A percentile compares a stretch with the other conserved stretches of the same genome.
Evolutionary conservation across 441 rosid genomes (phyloP).

Genomic region (Erodium trifolium): DNA sequence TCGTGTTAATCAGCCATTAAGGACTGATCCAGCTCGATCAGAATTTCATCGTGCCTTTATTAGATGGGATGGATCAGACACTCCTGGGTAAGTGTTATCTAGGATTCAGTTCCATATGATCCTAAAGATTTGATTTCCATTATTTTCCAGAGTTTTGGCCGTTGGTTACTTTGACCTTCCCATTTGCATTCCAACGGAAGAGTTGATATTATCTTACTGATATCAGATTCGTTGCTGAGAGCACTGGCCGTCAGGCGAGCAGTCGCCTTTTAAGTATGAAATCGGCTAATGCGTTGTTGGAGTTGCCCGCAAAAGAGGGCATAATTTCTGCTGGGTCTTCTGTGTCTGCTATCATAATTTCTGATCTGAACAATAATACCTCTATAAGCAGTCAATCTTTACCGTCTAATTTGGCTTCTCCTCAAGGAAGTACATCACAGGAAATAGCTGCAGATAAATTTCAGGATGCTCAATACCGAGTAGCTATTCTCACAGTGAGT

Average conservation of each 20-base stretch:
- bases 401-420: conserved; percentile 29
- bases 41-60: conserved; percentile 75
- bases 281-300: conserved; percentile 83
- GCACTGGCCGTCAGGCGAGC: conserved; percentile 88
- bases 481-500: conserved; percentile 84
- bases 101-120: conserved; percentile 14
- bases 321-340: conserved; percentile 62
- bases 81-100: conserved; percentile 54
- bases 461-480: conserved; percentile 33
- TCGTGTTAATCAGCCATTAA: conserved; percentile 57
- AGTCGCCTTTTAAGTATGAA: conserved; percentile 91
- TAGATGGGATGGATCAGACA: conserved; percentile 84
- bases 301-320: conserved; percentile 61
- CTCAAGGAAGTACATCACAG: conserved; percentile 25
- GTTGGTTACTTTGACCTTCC: background rate
- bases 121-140: conserved; percentile 10
- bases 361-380: conserved; percentile 34
- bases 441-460: conserved; percentile 25
- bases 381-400: conserved; percentile 20
- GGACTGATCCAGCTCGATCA: conserved; percentile 49
- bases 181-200: background rate
- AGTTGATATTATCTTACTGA: conserved; percentile 19
- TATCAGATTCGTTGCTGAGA: conserved; percentile 81
- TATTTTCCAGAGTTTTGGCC: conserved; percentile 5
- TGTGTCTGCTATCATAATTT: conserved; percentile 59